Conservation (phyloP, 441 rosid genomes). For the Manihot esculenta region DNA sequence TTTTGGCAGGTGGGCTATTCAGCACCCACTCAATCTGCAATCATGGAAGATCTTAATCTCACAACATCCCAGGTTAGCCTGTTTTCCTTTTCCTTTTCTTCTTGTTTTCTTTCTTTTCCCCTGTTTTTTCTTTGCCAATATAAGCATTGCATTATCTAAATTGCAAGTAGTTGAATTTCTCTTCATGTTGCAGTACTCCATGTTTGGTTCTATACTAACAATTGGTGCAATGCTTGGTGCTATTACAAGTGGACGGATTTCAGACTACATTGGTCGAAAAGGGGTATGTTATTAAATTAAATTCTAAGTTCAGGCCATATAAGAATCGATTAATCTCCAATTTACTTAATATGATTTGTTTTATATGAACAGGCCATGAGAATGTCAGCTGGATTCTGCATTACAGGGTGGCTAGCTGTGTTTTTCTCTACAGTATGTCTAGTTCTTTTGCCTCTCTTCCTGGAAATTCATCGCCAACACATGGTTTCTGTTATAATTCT, state of each 20-base stretch:
- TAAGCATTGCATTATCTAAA: slow-evolving; percentile 2
- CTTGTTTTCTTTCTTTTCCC: too few species aligned
- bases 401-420: slow-evolving; percentile 73
- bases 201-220: slow-evolving; percentile 85
- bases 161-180: neutral
- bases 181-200: slow-evolving; percentile 59
- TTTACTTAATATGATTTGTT: neutral
- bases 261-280: slow-evolving; percentile 76
- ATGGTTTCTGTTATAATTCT: neutral
- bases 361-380: slow-evolving; percentile 68
- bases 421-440: slow-evolving; percentile 52
- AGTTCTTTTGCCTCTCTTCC: slow-evolving; percentile 11
- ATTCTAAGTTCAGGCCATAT: neutral
- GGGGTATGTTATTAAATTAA: slow-evolving; percentile 51
- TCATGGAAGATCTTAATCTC: slow-evolving; percentile 74
- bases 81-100: neutral
- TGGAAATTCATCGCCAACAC: neutral
- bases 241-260: slow-evolving; percentile 64
- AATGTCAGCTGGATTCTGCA: slow-evolving; percentile 67
- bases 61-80: slow-evolving; percentile 54
- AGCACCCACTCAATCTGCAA: slow-evolving; percentile 84
- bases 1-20: slow-evolving; percentile 89
- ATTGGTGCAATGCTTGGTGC: slow-evolving; percentile 96
- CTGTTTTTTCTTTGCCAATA: neutral
- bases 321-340: neutral